A percentile compares a stretch with the other conserved stretches of the same genome.
phyloP scores from a whole-genome alignment of 805 yeast species.

The Sugiyamaella boreocaroliniensis region DNA sequence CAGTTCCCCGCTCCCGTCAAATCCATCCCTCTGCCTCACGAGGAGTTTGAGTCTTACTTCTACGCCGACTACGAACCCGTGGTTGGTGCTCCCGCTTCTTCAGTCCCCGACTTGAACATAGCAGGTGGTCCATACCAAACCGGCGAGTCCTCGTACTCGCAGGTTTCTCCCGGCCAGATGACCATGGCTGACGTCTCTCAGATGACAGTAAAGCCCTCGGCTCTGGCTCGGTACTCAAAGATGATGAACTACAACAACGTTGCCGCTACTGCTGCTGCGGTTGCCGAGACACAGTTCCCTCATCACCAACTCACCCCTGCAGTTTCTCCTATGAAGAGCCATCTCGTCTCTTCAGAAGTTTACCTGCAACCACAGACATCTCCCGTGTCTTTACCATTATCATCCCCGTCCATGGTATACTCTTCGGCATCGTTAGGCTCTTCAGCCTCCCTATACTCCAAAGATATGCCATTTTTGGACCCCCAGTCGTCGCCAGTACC shows the following conservation, averaged over 20 bases:
- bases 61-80: constrained; percentile 42
- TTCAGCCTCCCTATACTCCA: constrained; percentile 1
- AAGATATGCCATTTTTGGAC: constrained; percentile 8
- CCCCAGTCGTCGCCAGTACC: constrained; percentile 17
- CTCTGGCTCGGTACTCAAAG: constrained; percentile 21
- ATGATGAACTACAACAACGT: constrained; percentile 19
- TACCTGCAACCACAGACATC: constrained; percentile 7
- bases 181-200: constrained; percentile 5
- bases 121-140: constrained; percentile 30
- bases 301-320: constrained; percentile 1
- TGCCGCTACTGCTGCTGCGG: constrained; percentile 13
- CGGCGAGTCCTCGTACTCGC: constrained; percentile 3
- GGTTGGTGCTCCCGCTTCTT: constrained; percentile 49
- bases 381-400: constrained; percentile 6
- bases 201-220: constrained; percentile 18
- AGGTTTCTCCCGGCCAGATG: constrained; percentile 3
- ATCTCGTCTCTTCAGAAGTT: constrained; percentile 5
- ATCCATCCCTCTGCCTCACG: constrained; percentile 46
- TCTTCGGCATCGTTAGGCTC: constrained; percentile 3
- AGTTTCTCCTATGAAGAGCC: constrained; percentile 8
- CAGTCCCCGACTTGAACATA: constrained; percentile 58
- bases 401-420: constrained; percentile 7
- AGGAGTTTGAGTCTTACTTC: constrained; percentile 42
- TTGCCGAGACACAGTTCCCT: constrained; percentile 1
- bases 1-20: neutral